phyloP scores from a whole-genome alignment of 306 rosid genomes.

The Dryas octopetala region DNA sequence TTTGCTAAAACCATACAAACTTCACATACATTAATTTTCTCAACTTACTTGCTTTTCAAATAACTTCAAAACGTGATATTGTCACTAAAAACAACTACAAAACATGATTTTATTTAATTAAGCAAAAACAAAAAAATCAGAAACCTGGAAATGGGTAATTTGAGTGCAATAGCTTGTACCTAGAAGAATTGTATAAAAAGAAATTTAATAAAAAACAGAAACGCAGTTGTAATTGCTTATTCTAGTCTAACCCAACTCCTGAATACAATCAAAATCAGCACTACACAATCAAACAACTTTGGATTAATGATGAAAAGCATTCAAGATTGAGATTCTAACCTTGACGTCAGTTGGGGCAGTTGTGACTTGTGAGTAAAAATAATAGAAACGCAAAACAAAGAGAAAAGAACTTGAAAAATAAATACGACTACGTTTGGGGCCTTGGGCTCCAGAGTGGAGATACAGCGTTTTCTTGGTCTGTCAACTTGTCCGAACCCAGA shows the following conservation, averaged over 20 bases:
- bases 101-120: background rate
- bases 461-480: background rate
- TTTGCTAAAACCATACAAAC: background rate
- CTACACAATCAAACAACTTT: background rate
- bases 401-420: too few relatives aligned
- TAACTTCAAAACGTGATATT: too few relatives aligned
- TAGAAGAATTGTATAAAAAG: background rate
- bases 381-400: background rate
- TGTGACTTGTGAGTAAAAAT: background rate
- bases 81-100: background rate
- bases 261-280: background rate
- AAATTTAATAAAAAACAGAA: background rate
- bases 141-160: too few relatives aligned
- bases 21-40: background rate
- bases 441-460: background rate
- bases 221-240: background rate
- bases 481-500: background rate
- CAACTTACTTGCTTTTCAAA: slow-evolving; percentile 6
- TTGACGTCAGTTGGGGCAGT: background rate
- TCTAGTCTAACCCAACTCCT: background rate
- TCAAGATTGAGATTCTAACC: background rate
- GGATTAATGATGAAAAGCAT: background rate
- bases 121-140: background rate
- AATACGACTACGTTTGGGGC: background rate
- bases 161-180: background rate